These are phyloP conservation scores for Sarocladium kiliense DNA, from an alignment of 2,329 filamentous ascomycete genomes.

Conservation along the genomic window DNA sequence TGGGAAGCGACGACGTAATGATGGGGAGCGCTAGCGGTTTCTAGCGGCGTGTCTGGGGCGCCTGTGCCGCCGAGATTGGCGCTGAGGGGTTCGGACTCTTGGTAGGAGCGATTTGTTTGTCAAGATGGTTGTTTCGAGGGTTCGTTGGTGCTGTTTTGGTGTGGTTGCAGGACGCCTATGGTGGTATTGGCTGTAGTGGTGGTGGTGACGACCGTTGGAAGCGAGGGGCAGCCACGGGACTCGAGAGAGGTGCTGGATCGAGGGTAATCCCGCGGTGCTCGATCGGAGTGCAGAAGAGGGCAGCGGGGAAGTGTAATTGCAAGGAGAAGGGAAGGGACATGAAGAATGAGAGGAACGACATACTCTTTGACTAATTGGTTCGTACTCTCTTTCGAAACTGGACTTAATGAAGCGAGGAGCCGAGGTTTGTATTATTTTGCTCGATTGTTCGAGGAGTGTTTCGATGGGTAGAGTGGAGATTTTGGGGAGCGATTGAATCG, in stretches of 20 bases:
- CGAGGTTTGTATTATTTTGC: background rate
- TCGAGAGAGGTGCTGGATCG: background rate
- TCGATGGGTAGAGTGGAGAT: background rate
- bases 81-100: background rate
- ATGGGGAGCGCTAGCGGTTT: slow-evolving; percentile 1
- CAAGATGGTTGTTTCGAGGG: background rate
- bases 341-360: background rate
- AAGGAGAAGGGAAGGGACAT: background rate
- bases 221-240: slow-evolving; percentile 8
- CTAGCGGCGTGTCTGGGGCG: slow-evolving; percentile 6
- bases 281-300: background rate
- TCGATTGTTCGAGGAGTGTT: background rate
- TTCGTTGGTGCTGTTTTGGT: background rate
- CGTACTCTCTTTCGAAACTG: too few relatives aligned
- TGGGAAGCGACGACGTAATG: slow-evolving; percentile 8
- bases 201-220: slow-evolving; percentile 16
- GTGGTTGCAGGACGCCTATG: background rate
- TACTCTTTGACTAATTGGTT: too few relatives aligned
- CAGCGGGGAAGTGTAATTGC: background rate
- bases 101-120: background rate
- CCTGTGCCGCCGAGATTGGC: slow-evolving; percentile 4
- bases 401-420: too few relatives aligned
- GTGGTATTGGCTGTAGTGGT: slow-evolving; percentile 13
- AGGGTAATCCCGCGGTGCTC: background rate
- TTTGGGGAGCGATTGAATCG: background rate